Evolutionary conservation across 2,329 filamentous ascomycete genomes (phyloP).

Genomic region (Aspergillus flavus): DNA sequence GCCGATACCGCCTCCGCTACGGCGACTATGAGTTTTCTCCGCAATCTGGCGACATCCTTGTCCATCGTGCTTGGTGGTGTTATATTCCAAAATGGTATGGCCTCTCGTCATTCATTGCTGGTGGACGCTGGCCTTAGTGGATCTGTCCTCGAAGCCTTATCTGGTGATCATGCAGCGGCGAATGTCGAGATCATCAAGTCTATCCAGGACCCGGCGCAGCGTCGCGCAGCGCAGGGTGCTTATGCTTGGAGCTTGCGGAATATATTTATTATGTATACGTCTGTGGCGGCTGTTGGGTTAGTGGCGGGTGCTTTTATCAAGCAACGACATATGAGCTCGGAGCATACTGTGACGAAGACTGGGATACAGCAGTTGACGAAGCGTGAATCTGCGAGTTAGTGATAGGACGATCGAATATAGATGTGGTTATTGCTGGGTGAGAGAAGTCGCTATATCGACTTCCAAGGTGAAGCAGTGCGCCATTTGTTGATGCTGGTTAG

Average conservation of each 20-base stretch:
- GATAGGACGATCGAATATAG: neutral
- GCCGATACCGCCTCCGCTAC: slow-evolving; percentile 55
- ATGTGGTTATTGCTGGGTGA: neutral
- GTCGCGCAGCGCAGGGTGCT: slow-evolving; percentile 43
- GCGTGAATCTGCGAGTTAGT: neutral
- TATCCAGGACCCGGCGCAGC: slow-evolving; percentile 41
- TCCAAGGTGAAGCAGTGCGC: neutral
- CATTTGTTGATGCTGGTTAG: neutral
- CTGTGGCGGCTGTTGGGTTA: slow-evolving; percentile 45
- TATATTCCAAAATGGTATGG: slow-evolving; percentile 68
- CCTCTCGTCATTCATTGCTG: slow-evolving; percentile 37
- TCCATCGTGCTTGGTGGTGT: slow-evolving; percentile 76
- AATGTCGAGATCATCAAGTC: slow-evolving; percentile 47
- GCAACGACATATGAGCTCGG: slow-evolving; percentile 49
- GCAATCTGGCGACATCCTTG: slow-evolving; percentile 68
- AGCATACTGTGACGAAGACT: slow-evolving; percentile 56
- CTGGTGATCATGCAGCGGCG: slow-evolving; percentile 48
- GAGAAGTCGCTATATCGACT: neutral
- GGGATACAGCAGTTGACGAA: slow-evolving; percentile 30
- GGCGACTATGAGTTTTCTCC: slow-evolving; percentile 57
- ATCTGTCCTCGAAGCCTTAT: slow-evolving; percentile 29
- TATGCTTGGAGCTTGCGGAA: slow-evolving; percentile 53
- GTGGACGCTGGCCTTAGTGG: slow-evolving; percentile 51
- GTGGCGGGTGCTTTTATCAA: slow-evolving; percentile 49
- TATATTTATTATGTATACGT: slow-evolving; percentile 54